These are phyloP conservation scores for Scorias spongiosa DNA, from an alignment of 2,329 filamentous ascomycete genomes.

Conservation along the genomic window DNA sequence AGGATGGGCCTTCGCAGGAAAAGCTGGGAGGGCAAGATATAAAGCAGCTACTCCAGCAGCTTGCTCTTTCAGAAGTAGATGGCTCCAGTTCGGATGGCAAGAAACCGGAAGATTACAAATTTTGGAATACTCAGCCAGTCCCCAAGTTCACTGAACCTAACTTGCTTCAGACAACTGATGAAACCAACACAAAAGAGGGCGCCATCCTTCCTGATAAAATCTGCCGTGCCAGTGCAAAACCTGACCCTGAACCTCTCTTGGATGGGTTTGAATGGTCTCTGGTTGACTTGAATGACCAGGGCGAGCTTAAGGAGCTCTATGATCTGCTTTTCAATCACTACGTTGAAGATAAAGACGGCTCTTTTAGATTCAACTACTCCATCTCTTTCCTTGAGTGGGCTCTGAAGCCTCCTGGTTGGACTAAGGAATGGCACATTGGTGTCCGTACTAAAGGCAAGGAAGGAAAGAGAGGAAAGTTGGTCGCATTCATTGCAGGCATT, in stretches of 20 bases:
- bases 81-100: constrained; percentile 17
- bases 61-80: constrained; percentile 9
- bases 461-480: constrained; percentile 66
- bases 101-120: constrained; percentile 53
- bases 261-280: constrained; percentile 89
- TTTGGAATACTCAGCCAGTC: constrained; percentile 96
- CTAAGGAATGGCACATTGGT: constrained; percentile 85
- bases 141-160: constrained; percentile 52
- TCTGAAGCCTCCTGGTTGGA: constrained; percentile 87
- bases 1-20: background rate
- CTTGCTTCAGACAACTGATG: constrained; percentile 18
- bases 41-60: constrained; percentile 15
- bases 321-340: constrained; percentile 87
- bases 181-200: constrained; percentile 46
- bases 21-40: constrained; percentile 10
- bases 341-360: constrained; percentile 91
- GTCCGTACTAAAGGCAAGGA: constrained; percentile 48
- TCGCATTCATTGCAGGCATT: constrained; percentile 91
- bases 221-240: constrained; percentile 35
- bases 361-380: constrained; percentile 96
- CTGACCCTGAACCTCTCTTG: constrained; percentile 55
- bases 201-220: constrained; percentile 72
- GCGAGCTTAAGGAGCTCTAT: constrained; percentile 74
- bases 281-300: constrained; percentile 66
- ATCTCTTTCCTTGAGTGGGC: constrained; percentile 83